Conservation (phyloP, 164 flowering plant species). For the grape (Vitis vinifera) region ASM3070453v1 NC_081811.1:4738001-4738500, state of each 20-base stretch:
- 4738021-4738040: conserved; percentile 63
- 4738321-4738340: conserved; percentile 85
- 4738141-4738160: not conserved
- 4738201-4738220: not conserved
- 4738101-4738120: conserved; percentile 19
- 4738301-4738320: conserved; percentile 88
- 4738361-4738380: conserved; percentile 85
- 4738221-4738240: not conserved
- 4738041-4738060: conserved; percentile 76
- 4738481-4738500: no score
- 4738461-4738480: no score
- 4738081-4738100: conserved; percentile 72
- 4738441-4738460: not conserved
- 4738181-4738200: not conserved
- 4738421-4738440: not conserved
- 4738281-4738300: conserved; percentile 96
- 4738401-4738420: conserved; percentile 80
- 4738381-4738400: conserved; percentile 94
- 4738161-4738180: not conserved
- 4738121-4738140: conserved; percentile 3
- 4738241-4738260: not conserved
- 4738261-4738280: not conserved
- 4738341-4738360: conserved; percentile 89
- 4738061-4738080: conserved; percentile 80
- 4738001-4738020: conserved; percentile 2